Conservation (phyloP, 139 green algal species). For the Spirogloea muscicola region DNA sequence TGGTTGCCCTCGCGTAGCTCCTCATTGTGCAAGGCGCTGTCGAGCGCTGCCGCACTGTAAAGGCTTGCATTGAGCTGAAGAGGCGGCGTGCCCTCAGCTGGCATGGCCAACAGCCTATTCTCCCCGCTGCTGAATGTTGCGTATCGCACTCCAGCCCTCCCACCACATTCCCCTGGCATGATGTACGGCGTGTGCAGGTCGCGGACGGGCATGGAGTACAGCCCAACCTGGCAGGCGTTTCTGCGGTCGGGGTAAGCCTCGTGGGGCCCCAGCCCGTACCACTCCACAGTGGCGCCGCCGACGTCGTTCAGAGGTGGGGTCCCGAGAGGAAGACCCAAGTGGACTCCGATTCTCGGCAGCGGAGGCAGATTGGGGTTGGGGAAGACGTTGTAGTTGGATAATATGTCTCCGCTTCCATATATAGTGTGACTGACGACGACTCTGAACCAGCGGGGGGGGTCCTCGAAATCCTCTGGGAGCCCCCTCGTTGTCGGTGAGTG, state of each 20-base stretch:
- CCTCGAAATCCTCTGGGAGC: no score
- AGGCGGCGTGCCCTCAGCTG: not conserved
- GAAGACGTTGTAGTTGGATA: not conserved
- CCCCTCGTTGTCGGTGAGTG: no score
- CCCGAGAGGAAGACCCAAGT: no score
- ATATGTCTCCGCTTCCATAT: constrained; percentile 8
- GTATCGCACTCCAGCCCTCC: constrained; percentile 69
- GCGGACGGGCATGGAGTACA: constrained; percentile 7
- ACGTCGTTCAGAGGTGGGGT: no score
- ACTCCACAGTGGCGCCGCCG: constrained; percentile 54
- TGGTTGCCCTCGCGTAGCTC: constrained; percentile 25
- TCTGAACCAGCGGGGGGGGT: no score
- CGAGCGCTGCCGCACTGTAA: constrained; percentile 19
- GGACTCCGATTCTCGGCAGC: constrained; percentile 44
- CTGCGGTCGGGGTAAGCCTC: constrained; percentile 90
- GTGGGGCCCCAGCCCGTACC: constrained; percentile 78
- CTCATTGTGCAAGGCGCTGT: constrained; percentile 19
- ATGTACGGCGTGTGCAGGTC: constrained; percentile 77
- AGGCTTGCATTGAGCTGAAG: constrained; percentile 42
- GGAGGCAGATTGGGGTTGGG: constrained; percentile 14
- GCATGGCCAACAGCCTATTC: not conserved
- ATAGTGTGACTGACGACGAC: no score
- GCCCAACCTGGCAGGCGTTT: constrained; percentile 36
- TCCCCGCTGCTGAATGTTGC: no score
- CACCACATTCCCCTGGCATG: constrained; percentile 69